These are phyloP conservation scores for Nitzschia sp. DNA, from an alignment of 108 stramenopile genomes.

Conservation along the genomic window DNA sequence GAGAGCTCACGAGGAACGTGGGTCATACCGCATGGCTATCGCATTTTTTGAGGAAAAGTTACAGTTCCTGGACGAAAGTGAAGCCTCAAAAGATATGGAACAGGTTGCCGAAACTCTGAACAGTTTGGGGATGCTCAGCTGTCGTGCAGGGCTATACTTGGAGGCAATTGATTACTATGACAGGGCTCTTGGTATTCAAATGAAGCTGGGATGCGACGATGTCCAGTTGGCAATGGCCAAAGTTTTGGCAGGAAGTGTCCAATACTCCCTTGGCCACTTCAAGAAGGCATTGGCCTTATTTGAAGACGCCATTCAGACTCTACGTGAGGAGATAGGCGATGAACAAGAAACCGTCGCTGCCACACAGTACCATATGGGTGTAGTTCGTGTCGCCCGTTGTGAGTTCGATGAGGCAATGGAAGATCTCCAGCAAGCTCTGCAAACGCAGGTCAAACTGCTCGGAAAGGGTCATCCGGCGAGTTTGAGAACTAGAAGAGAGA, in stretches of 20 bases:
- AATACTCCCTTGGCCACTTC: constrained; percentile 54
- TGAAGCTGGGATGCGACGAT: constrained; percentile 52
- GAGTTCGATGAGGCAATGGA: constrained; percentile 57
- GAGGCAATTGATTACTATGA: constrained; percentile 77
- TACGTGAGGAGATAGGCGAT: constrained; percentile 47
- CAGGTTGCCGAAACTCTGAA: constrained; percentile 68
- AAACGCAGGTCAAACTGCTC: constrained; percentile 47
- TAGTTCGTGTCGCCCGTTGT: constrained; percentile 50
- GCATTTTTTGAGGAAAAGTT: constrained; percentile 75
- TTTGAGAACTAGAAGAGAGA: constrained; percentile 55
- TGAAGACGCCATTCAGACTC: constrained; percentile 50
- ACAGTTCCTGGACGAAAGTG: constrained; percentile 44
- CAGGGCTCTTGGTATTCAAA: constrained; percentile 55
- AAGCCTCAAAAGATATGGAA: constrained; percentile 36
- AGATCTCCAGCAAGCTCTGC: constrained; percentile 48
- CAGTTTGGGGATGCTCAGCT: constrained; percentile 59
- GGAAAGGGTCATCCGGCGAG: constrained; percentile 59
- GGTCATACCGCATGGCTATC: constrained; percentile 65
- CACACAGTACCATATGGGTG: constrained; percentile 60
- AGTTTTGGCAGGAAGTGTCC: constrained; percentile 62
- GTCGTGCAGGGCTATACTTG: constrained; percentile 48
- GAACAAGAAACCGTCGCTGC: constrained; percentile 64
- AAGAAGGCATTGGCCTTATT: constrained; percentile 54
- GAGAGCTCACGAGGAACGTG: constrained; percentile 67
- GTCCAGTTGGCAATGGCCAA: constrained; percentile 62